Evolutionary conservation across 2,329 filamentous ascomycete species (phyloP).

Genomic region (Fusarium papillatum): DNA sequence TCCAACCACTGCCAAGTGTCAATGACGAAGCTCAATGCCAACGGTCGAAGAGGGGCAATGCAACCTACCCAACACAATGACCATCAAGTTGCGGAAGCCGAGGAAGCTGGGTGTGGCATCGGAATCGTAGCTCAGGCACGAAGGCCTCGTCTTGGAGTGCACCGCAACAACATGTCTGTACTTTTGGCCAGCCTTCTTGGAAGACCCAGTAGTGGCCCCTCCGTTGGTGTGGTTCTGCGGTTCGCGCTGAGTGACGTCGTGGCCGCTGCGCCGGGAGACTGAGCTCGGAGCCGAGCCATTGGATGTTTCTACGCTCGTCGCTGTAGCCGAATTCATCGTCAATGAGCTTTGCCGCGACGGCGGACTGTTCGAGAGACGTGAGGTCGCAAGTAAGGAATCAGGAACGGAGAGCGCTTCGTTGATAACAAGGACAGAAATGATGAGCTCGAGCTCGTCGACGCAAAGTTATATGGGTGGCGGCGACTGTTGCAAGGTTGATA

Average conservation of each 20-base stretch:
- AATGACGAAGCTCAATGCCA: conserved; percentile 29
- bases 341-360: conserved; percentile 27
- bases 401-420: conserved; percentile 6
- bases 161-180: conserved; percentile 95
- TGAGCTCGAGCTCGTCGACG: conserved; percentile 27
- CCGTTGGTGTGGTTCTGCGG: conserved; percentile 36
- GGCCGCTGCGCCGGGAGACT: conserved; percentile 42
- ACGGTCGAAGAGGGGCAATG: conserved; percentile 26
- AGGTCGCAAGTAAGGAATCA: neutral
- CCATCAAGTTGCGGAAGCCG: conserved; percentile 96
- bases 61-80: conserved; percentile 84
- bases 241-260: conserved; percentile 46
- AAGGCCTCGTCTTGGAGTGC: conserved; percentile 79
- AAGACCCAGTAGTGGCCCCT: conserved; percentile 39
- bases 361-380: conserved; percentile 19
- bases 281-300: conserved; percentile 40
- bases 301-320: conserved; percentile 50
- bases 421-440: conserved; percentile 16
- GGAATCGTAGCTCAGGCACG: conserved; percentile 89
- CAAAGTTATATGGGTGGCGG: conserved; percentile 33
- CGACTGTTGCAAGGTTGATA: conserved; percentile 34
- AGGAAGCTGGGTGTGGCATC: conserved; percentile 84
- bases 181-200: conserved; percentile 59
- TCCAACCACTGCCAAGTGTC: conserved; percentile 77
- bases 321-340: conserved; percentile 58